These are phyloP conservation scores for Marchantia polymorpha DNA, from an alignment of 225 moss, liverwort and hornwort genomes.

Conservation along the genomic window DNA sequence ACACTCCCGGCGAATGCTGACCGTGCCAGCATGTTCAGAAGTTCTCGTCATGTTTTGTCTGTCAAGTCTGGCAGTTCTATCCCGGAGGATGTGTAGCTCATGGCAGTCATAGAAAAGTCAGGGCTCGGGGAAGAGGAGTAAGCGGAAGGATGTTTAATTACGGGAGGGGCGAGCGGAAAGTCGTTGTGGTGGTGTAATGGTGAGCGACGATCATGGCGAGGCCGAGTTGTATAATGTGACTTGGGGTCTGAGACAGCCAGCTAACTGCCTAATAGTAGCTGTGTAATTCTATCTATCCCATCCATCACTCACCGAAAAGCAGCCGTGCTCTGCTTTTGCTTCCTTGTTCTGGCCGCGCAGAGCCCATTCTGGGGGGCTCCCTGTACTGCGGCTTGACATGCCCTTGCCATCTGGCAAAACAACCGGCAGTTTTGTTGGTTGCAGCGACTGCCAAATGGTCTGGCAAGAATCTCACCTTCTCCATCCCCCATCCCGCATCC, in stretches of 20 bases:
- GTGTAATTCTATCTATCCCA: conserved; percentile 1
- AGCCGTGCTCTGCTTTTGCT: not conserved
- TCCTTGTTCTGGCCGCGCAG: not conserved
- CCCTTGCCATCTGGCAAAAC: not conserved
- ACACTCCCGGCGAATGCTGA: not conserved
- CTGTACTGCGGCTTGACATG: not conserved
- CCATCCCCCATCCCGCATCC: too few relatives aligned
- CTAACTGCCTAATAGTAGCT: not conserved
- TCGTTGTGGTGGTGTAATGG: not conserved
- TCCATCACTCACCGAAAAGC: not conserved
- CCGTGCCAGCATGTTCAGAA: not conserved
- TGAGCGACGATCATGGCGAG: not conserved
- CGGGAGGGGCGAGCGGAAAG: too few relatives aligned
- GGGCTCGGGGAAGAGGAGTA: too few relatives aligned
- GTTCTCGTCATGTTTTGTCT: not conserved
- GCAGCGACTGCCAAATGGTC: not conserved
- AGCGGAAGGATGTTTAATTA: not conserved
- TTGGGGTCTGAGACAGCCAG: not conserved
- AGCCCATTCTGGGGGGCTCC: not conserved
- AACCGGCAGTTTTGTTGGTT: conserved; percentile 3
- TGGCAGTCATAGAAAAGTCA: not conserved
- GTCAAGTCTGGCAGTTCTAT: not conserved
- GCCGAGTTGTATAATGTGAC: not conserved
- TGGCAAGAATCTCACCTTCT: not conserved
- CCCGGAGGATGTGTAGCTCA: too few relatives aligned